These are phyloP conservation scores for Pleurotus tuber-regium DNA, from an alignment of 768 basidiomycete genomes.

Conservation along the genomic window DNA sequence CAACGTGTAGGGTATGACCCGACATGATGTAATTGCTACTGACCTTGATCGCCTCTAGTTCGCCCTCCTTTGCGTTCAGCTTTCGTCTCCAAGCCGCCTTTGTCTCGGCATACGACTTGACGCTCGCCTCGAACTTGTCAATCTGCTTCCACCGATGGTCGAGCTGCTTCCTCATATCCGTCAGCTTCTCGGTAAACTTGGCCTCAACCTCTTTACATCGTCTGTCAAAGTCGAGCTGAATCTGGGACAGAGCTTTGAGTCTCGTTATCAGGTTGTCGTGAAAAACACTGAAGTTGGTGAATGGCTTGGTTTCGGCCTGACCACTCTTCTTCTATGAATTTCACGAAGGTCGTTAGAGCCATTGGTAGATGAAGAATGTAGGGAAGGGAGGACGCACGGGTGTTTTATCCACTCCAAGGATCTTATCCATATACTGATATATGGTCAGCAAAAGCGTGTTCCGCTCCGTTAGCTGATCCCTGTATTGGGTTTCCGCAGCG, in stretches of 20 bases:
- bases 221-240: constrained; percentile 85
- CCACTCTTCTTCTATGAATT: constrained; percentile 58
- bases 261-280: constrained; percentile 91
- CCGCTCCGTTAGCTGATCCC: constrained; percentile 91
- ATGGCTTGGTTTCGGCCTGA: constrained; percentile 84
- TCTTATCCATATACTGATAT: constrained; percentile 94
- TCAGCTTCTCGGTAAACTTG: constrained; percentile 69
- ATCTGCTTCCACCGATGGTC: constrained; percentile 89
- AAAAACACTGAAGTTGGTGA: constrained; percentile 92
- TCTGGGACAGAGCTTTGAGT: constrained; percentile 79
- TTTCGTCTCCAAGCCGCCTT: constrained; percentile 84
- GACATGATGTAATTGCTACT: constrained; percentile 11
- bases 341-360: background rate
- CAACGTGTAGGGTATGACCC: background rate
- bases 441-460: constrained; percentile 90
- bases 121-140: constrained; percentile 85
- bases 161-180: constrained; percentile 80
- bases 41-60: constrained; percentile 85
- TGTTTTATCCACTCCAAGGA: constrained; percentile 85
- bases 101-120: constrained; percentile 80
- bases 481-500: constrained; percentile 73
- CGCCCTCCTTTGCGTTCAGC: constrained; percentile 80
- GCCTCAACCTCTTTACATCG: constrained; percentile 77
- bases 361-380: background rate
- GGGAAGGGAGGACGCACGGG: constrained; percentile 49